phyloP scores from a whole-genome alignment of 768 basidiomycete species.

The Auricularia sp. region DNA sequence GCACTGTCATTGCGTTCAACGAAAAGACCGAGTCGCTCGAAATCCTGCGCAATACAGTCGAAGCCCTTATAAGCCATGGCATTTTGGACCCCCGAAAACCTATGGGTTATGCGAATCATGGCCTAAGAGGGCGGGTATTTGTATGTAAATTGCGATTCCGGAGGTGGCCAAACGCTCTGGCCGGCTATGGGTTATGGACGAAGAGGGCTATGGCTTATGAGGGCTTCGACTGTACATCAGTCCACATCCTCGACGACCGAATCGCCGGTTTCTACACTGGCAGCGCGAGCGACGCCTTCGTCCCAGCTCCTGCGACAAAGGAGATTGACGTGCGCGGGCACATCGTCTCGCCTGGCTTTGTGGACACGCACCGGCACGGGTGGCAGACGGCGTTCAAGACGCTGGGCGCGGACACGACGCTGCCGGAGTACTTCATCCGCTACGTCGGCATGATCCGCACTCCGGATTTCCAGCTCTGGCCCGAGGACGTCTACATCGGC shows the following conservation, averaged over 20 bases:
- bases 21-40: not conserved
- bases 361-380: slow-evolving; percentile 20
- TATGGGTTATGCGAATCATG: no score
- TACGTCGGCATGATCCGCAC: not conserved
- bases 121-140: no score
- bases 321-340: slow-evolving; percentile 20
- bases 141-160: no score
- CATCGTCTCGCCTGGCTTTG: slow-evolving; percentile 22
- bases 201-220: no score
- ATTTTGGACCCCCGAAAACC: no score
- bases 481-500: slow-evolving; percentile 19
- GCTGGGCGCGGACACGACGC: not conserved
- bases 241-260: not conserved
- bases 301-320: not conserved
- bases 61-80: no score
- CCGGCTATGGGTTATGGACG: no score
- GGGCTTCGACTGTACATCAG: no score
- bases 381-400: not conserved
- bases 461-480: slow-evolving; percentile 9
- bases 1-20: not conserved
- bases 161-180: no score
- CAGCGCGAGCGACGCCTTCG: not conserved
- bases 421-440: not conserved
- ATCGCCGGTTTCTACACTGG: not conserved
- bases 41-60: not conserved